Evolutionary conservation across 176 grass and related monocot species (phyloP), one percentile per base, ranked within the genome.

Genomic region (Cenchrus purpureus): DNA sequence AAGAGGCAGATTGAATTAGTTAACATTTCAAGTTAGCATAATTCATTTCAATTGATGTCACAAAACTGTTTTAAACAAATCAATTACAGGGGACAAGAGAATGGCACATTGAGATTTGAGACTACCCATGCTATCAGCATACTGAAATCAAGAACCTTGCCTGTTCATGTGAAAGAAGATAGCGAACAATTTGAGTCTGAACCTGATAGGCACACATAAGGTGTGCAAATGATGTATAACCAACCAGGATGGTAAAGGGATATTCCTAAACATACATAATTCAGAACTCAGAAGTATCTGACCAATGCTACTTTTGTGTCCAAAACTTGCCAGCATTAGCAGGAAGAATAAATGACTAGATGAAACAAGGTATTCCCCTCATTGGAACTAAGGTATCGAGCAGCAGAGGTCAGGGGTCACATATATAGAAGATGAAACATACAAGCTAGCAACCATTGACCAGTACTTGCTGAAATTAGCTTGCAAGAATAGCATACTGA

Each of bases 291-390:
- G 17, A 59, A 29, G 65, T 70, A 82, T 61, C 32, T 49, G 52
- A 13, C 11, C 9, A 62, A 13, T 17, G 7, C 40, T 37, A 58
- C 52, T 58, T 57, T 78, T 57, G 37, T 78, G 10, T 70, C 42
- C 43, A 60, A 40, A 71, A 61, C 65, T 62, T 61, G 75, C 44
- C 54, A 52, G 28, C 54, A 7, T 69, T 50, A 25, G 53, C 44
- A 71, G 65, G 52, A 34, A 37, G 63, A 50, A 37, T 32, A 16
- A 56, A 51, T 44, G 50, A 44, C 3, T 28, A 28, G 32, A 57
- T n/a, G 40, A 74, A 66, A 58, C 49, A 58, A 74, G 61, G 70
- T 48, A 82, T 68, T 67, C 20, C 62, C 62, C 70, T 42, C 70
- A 59, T 17, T 2, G 7, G 67, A 37, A 76, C 46, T 40, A 87